These are phyloP conservation scores for Coniochaeta hoffmannii DNA, from an alignment of 2,329 filamentous ascomycete species.

Conservation along the genomic window DNA sequence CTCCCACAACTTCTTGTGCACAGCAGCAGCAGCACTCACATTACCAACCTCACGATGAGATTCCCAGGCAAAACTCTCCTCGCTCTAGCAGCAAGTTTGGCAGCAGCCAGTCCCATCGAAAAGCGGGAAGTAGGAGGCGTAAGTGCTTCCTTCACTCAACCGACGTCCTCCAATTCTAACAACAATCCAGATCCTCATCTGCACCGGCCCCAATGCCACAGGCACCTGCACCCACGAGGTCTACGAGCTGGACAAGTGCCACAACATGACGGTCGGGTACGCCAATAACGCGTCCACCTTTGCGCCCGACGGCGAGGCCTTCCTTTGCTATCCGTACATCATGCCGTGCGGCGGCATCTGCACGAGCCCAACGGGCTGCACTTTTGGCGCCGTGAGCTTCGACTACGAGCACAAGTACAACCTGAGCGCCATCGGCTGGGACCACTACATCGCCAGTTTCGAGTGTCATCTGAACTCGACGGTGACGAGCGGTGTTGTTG, in stretches of 20 bases:
- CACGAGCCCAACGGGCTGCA: slow-evolving; percentile 44
- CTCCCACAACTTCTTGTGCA: background rate
- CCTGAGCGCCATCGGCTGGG: slow-evolving; percentile 36
- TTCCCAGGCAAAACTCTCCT: background rate
- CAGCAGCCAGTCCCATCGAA: slow-evolving; percentile 17
- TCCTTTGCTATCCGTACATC: slow-evolving; percentile 39
- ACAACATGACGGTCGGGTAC: slow-evolving; percentile 34
- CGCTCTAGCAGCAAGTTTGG: slow-evolving; percentile 5
- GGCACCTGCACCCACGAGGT: slow-evolving; percentile 36
- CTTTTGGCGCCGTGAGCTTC: slow-evolving; percentile 39
- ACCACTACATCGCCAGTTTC: slow-evolving; percentile 29
- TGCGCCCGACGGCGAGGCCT: slow-evolving; percentile 40
- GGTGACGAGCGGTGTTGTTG: slow-evolving; percentile 8
- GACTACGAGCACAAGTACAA: slow-evolving; percentile 39
- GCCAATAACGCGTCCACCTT: slow-evolving; percentile 38
- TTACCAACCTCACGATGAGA: slow-evolving; percentile 1
- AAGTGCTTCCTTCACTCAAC: slow-evolving; percentile 19
- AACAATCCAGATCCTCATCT: slow-evolving; percentile 35
- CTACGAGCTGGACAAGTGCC: slow-evolving; percentile 35
- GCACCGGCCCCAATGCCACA: slow-evolving; percentile 41
- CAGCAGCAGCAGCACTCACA: too few relatives aligned
- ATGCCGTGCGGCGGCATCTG: slow-evolving; percentile 34
- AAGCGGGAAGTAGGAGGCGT: slow-evolving; percentile 40
- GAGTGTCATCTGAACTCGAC: slow-evolving; percentile 22
- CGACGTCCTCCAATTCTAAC: background rate